Evolutionary conservation across 129 eudicot genomes (phyloP), one percentile per base, ranked within the genome.

Genomic region (Ambrosia artemisiifolia): DNA sequence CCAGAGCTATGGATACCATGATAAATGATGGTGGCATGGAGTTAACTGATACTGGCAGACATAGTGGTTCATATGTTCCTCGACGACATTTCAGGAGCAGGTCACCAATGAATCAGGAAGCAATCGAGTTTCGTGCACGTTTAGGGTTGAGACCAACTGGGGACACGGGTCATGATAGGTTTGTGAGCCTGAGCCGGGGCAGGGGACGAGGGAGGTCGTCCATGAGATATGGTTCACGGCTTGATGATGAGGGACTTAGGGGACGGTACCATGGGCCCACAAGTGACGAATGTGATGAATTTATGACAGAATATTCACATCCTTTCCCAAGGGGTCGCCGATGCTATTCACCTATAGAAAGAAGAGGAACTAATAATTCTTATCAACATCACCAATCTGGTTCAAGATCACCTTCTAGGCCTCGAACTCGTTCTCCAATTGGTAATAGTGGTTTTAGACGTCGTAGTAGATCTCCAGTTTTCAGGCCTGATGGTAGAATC

Each of bases 361-460:
- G 85, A 49, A 76, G 85, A 70, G 63, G 40, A n/a, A 49, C 59
- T 65, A 65, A 69, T 16, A 60, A 42, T 18, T 28, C 60, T 13
- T 73, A 73, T 73, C 53, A 35, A 71, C 65, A 78, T 72, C 49
- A 46, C 13, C 79, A 65, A 6, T 79, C 75, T 17, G 69, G 60
- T 30, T 72, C 78, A 36, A 77, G 80, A 35, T 81, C 85, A 6
- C 82, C 78, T 43, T 70, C 85, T 36, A 72, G 82, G 65, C 77
- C 85, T n/a, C 72, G 79, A 57, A 76, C 82, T 14, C 85, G 85
- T 16, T 81, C 85, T 76, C 85, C 85, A 46, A 32, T 73, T 20
- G 65, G 65, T 60, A 65, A 48, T 49, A 44, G 60, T 47, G 72
- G 72, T 76, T 51, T 76, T 60, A 66, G 85, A 50, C 71, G 69